phyloP scores from a whole-genome alignment of 305 asterid genomes.

The Caryopteris hybrid region DNA sequence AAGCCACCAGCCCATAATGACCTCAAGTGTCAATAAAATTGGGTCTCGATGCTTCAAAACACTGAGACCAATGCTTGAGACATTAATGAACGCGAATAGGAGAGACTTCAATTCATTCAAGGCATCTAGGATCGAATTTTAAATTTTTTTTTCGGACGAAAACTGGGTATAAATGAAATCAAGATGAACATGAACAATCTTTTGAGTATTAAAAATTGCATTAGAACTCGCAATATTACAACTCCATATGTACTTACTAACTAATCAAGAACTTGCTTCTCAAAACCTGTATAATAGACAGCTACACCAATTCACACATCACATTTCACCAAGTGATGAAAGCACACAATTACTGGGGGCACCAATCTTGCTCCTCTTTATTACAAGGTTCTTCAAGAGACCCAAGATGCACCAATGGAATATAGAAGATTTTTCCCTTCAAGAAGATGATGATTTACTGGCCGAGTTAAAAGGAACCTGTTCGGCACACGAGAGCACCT shows the following conservation, averaged over 20 bases:
- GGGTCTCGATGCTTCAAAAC: no score
- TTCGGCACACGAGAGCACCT: slow-evolving; percentile 65
- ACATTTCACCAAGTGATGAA: slow-evolving; percentile 15
- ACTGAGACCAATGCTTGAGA: no score
- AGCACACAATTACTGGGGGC: slow-evolving; percentile 24
- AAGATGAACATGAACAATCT: not conserved
- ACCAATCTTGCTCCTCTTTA: slow-evolving; percentile 23
- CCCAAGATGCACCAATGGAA: not conserved
- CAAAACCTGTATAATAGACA: slow-evolving; percentile 22
- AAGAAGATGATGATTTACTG: slow-evolving; percentile 35
- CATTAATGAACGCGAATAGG: no score
- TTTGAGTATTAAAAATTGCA: not conserved
- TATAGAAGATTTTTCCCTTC: no score
- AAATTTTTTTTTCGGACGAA: no score
- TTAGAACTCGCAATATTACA: slow-evolving; percentile 16
- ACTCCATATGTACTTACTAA: slow-evolving; percentile 20
- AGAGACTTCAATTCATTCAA: no score
- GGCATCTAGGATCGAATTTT: no score
- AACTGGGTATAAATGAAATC: no score
- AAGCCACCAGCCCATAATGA: no score
- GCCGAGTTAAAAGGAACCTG: slow-evolving; percentile 57
- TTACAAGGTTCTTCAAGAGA: slow-evolving; percentile 9
- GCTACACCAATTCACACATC: slow-evolving; percentile 16
- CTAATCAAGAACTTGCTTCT: not conserved
- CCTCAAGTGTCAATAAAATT: no score